Base-by-base conservation (phyloP, 106 monocot species). In the Ottelia alismoides region DNA sequence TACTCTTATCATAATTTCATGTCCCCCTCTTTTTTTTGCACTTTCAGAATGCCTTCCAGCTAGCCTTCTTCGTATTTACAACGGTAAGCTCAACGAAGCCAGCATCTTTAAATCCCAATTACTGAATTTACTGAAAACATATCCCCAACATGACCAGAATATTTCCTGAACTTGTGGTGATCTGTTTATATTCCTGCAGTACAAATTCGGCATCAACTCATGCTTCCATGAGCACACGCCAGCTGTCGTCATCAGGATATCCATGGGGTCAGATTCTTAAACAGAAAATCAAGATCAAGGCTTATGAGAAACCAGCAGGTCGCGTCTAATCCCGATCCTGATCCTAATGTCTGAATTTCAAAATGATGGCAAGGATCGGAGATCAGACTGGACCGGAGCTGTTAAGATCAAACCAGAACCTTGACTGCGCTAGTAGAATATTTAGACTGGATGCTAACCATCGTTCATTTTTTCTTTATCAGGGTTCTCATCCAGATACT, bases 11-110 rank as follows among this genome's bases (percentile, higher is more conserved):
- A n/a, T n/a, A n/a, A n/a, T n/a, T n/a, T n/a, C n/a, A n/a, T n/a
- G n/a, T n/a, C n/a, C n/a, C n/a, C n/a, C n/a, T 16, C 40, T 16
- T 16, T 16, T 16, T 16, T 16, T 7, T 16, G 27, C 19, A 2
- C 35, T 40, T 68, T 44, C 74, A 74, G 74, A 74, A 74, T 47
- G 74, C 74, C 11, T 74, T 74, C 47, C 74, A 74, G 31, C 46
- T 74, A 31, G 74, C 68, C 7, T 74, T 74, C 58, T 63, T 74
- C 20, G 63, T 45, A 2, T 69, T 20, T 4, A 30, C 11, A 3
- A 14, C 23, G 53, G 27, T 54, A 5, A 27, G 27, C 27, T 19
- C 11, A 30, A 11, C 7, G 6, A 11, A 27, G 3, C 18, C 26
- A 11, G 18, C 22, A 24, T 3, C 20, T 14, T 28, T 24, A 17